Base-by-base conservation (phyloP, 129 eudicot genomes). In the Arctium lappa region DNA sequence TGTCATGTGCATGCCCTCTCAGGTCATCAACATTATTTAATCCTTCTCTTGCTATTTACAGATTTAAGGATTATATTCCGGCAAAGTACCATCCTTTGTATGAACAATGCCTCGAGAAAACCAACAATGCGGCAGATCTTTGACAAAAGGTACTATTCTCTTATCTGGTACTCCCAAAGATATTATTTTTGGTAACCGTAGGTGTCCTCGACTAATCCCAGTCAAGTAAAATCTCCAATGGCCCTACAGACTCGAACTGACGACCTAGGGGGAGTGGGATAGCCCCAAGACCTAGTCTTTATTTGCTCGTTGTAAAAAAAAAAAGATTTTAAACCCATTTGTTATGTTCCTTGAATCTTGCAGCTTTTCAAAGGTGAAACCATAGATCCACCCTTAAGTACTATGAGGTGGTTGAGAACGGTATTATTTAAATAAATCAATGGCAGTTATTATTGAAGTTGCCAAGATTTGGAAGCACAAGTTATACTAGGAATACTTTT, bases 21-120 rank as follows among this genome's bases (percentile, higher is more conserved):
- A n/a, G 0, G 16, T 72, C 18, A 56, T 63, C 7, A 12, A 22
- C 60, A 37, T 63, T 60, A 39, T 73, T 40, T 63, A 42, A 69
- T 5, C 73, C 31, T 50, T 68, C 5, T 85, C 34, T 60, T 86
- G 60, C 37, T 22, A 40, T 76, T 70, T 72, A 73, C 95, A 93
- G 95, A 81, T 93, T 93, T 87, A 93, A 86, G 88, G 91, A 91
- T 40, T 91, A 82, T 78, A 37, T 93, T 72, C 97, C 97, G 30
- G 90, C 87, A 69, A 91, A 91, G 86, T 89, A 91, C 69, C 95
- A 66, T 37, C 65, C 91, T 37, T 34, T 91, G 73, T 93, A 93
- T 71, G 97, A 93, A 73, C 77, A 89, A 16, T 86, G 81, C 74
- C 60, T 89, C 42, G 39, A 70, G 72, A 46, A 69, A 78, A 79